A percentile compares a stretch with the other conserved stretches of the same genome.
Conservation (phyloP, 768 basidiomycete species). For the Crepidotus variabilis region DNA sequence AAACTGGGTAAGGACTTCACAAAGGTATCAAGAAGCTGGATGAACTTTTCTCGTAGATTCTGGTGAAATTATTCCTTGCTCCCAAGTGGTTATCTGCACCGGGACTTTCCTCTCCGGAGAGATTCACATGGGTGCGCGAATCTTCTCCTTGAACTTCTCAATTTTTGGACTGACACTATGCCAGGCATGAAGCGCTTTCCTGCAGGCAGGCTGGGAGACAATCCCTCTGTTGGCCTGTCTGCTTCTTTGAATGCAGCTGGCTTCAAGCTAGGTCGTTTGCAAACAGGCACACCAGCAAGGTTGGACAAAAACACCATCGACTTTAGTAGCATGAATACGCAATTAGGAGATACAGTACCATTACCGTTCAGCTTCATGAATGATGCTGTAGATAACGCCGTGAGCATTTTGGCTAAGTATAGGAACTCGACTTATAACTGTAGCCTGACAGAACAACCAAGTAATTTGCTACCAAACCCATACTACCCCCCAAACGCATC, state of each 20-base stretch:
- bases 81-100: conserved; percentile 83
- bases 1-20: conserved; percentile 46
- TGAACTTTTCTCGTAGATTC: conserved; percentile 41
- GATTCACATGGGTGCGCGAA: conserved; percentile 73
- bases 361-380: conserved; percentile 77
- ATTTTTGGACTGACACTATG: neutral
- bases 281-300: conserved; percentile 85
- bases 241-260: conserved; percentile 70
- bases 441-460: conserved; percentile 57
- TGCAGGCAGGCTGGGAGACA: conserved; percentile 73
- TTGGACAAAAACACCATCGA: conserved; percentile 69
- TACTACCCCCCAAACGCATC: conserved; percentile 72
- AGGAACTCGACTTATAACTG: neutral
- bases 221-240: conserved; percentile 71
- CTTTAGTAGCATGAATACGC: conserved; percentile 54
- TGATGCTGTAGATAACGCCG: conserved; percentile 65
- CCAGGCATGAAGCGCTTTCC: conserved; percentile 70
- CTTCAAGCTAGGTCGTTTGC: conserved; percentile 78
- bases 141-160: neutral
- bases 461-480: conserved; percentile 67
- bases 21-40: neutral
- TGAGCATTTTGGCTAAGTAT: conserved; percentile 24
- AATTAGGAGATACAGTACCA: conserved; percentile 65
- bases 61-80: conserved; percentile 72
- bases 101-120: conserved; percentile 91